Conservation (phyloP, 768 basidiomycete species). For the Lactarius vividus region DNA sequence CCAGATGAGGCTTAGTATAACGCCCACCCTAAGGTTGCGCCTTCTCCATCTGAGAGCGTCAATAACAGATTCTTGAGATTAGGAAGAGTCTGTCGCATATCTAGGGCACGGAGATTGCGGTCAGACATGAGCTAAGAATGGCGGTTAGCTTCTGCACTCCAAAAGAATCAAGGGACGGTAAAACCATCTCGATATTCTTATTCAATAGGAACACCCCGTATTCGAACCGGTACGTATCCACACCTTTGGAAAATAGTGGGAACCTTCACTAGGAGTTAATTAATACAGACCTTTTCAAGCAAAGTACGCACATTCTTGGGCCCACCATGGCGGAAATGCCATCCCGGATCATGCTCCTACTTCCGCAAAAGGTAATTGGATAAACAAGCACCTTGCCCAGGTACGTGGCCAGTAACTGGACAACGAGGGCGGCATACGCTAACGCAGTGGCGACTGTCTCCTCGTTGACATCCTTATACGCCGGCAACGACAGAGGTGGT, state of each 20-base stretch:
- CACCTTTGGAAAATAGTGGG: conserved; percentile 90
- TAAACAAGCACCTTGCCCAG: conserved; percentile 76
- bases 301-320: conserved; percentile 73
- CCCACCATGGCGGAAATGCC: conserved; percentile 94
- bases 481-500: conserved; percentile 68
- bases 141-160: conserved; percentile 8
- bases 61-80: conserved; percentile 94
- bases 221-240: conserved; percentile 95
- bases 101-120: conserved; percentile 82
- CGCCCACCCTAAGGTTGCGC: conserved; percentile 47
- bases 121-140: conserved; percentile 79
- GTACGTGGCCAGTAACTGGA: conserved; percentile 79
- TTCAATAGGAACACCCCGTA: conserved; percentile 96
- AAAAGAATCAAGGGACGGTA: conserved; percentile 27
- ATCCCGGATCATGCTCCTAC: conserved; percentile 87
- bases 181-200: conserved; percentile 93
- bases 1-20: not conserved
- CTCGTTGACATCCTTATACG: conserved; percentile 75
- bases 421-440: conserved; percentile 85
- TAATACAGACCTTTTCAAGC: not conserved
- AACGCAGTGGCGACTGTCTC: conserved; percentile 85
- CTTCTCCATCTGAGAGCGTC: conserved; percentile 74
- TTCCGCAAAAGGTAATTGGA: conserved; percentile 87
- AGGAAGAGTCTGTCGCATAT: conserved; percentile 93
- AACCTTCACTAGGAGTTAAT: conserved; percentile 57